These are phyloP conservation scores for Quercus variabilis DNA, from an alignment of 306 rosid species.

Conservation along the genomic window DNA sequence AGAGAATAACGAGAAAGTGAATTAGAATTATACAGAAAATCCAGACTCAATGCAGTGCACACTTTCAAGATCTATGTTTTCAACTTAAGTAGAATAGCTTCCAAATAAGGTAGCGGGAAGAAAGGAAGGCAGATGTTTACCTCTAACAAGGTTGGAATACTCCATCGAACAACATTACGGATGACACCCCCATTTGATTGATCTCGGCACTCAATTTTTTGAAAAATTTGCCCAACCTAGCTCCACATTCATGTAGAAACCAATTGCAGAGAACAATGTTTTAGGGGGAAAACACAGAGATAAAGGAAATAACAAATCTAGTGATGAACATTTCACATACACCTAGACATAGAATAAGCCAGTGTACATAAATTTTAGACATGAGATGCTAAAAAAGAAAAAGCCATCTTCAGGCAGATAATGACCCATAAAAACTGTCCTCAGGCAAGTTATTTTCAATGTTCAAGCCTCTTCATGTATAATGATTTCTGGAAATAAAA, in stretches of 20 bases:
- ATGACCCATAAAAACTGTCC: not conserved
- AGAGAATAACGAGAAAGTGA: not conserved
- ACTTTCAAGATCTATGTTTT: not conserved
- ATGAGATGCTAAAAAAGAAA: not conserved
- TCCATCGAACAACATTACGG: conserved; percentile 84
- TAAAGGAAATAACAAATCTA: not conserved
- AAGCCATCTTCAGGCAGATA: conserved; percentile 3
- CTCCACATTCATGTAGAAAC: conserved; percentile 15
- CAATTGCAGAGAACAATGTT: not conserved
- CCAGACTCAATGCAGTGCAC: not conserved
- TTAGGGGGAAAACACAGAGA: not conserved
- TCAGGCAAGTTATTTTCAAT: not conserved
- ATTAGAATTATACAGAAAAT: not conserved
- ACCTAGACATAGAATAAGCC: not conserved
- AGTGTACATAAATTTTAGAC: not conserved
- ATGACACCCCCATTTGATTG: conserved; percentile 56
- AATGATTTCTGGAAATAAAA: not conserved
- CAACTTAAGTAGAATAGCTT: conserved; percentile 4
- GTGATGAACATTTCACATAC: not conserved
- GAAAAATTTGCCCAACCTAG: conserved; percentile 92
- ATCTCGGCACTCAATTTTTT: conserved; percentile 77
- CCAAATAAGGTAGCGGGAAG: not conserved
- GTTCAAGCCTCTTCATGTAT: not conserved
- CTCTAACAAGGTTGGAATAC: conserved; percentile 80
- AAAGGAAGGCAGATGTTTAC: conserved; percentile 35